Conservation (phyloP, 306 rosid genomes). For the Dalbergia cochinchinensis region DNA sequence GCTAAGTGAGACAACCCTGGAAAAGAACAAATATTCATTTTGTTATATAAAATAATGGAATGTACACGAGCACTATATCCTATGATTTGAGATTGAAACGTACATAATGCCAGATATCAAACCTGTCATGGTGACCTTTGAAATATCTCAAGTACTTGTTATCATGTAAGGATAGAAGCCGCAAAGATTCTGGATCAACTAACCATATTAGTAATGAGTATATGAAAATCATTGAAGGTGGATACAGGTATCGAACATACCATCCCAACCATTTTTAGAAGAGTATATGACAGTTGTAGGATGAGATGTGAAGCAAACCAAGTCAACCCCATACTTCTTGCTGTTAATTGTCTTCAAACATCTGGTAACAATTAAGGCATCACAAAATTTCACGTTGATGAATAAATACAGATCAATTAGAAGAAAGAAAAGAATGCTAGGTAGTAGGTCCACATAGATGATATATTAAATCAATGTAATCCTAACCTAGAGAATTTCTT, state of each 20-base stretch:
- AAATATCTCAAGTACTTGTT: constrained; percentile 95
- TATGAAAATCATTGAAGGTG: constrained; percentile 16
- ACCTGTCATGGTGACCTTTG: constrained; percentile 99
- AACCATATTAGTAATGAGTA: constrained; percentile 35
- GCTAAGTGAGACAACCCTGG: constrained; percentile 94
- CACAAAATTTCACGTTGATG: constrained; percentile 17
- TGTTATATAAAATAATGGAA: background rate
- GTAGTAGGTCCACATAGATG: background rate
- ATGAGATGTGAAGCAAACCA: constrained; percentile 95
- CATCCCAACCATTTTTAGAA: constrained; percentile 99
- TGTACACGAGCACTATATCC: background rate
- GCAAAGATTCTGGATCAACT: constrained; percentile 75
- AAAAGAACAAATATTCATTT: constrained; percentile 36
- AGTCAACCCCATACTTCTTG: constrained; percentile 96
- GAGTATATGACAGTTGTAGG: constrained; percentile 97
- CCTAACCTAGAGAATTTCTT: no score
- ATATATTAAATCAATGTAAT: background rate
- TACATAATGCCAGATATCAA: constrained; percentile 23
- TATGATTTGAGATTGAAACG: constrained; percentile 15
- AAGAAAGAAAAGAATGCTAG: constrained; percentile 9
- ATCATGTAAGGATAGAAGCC: constrained; percentile 93
- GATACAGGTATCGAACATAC: constrained; percentile 52
- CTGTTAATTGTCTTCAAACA: constrained; percentile 98
- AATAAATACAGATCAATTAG: constrained; percentile 19
- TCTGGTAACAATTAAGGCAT: constrained; percentile 56